A percentile compares a stretch with the other conserved stretches of the same genome.
Conservation (phyloP, 495 filamentous ascomycete species). For the Daldinia caldariorum region DNA sequence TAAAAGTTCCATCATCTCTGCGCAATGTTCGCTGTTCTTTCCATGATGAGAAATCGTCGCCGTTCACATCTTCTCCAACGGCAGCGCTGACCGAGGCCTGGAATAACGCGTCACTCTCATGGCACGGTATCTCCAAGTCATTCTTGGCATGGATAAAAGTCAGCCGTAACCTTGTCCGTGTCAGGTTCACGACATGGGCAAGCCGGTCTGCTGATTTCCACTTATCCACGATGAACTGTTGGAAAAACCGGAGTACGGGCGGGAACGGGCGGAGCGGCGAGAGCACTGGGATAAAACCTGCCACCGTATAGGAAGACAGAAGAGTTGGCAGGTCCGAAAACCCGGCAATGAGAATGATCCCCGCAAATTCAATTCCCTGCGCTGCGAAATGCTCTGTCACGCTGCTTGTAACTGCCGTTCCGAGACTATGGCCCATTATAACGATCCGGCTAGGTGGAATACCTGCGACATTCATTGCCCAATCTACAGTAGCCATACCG, state of each 20-base stretch:
- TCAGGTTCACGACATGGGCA: slow-evolving; percentile 54
- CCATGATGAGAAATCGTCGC: slow-evolving; percentile 48
- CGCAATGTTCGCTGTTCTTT: slow-evolving; percentile 53
- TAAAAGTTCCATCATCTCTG: slow-evolving; percentile 54
- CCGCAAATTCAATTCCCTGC: slow-evolving; percentile 65
- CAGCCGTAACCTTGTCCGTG: slow-evolving; percentile 66
- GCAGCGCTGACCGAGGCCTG: slow-evolving; percentile 63
- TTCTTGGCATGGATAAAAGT: slow-evolving; percentile 78
- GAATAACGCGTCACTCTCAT: slow-evolving; percentile 66
- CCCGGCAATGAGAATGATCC: slow-evolving; percentile 78
- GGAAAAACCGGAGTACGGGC: slow-evolving; percentile 52
- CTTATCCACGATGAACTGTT: slow-evolving; percentile 59
- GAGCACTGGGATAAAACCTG: slow-evolving; percentile 79
- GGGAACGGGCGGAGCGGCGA: slow-evolving; percentile 70
- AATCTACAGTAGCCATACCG: slow-evolving; percentile 74
- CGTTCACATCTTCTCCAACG: slow-evolving; percentile 44
- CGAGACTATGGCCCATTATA: slow-evolving; percentile 87
- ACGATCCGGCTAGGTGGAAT: slow-evolving; percentile 78
- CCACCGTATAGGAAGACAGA: slow-evolving; percentile 69
- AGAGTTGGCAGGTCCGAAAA: slow-evolving; percentile 80
- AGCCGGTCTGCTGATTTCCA: slow-evolving; percentile 63
- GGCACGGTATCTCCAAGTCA: slow-evolving; percentile 79
- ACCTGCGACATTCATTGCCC: slow-evolving; percentile 69
- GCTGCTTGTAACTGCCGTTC: slow-evolving; percentile 81
- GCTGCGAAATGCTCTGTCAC: slow-evolving; percentile 72